Evolutionary conservation across 1,139 yeast species (phyloP), one percentile per base, ranked within the genome.

Genomic region (Scheffersomyces insectosa): DNA sequence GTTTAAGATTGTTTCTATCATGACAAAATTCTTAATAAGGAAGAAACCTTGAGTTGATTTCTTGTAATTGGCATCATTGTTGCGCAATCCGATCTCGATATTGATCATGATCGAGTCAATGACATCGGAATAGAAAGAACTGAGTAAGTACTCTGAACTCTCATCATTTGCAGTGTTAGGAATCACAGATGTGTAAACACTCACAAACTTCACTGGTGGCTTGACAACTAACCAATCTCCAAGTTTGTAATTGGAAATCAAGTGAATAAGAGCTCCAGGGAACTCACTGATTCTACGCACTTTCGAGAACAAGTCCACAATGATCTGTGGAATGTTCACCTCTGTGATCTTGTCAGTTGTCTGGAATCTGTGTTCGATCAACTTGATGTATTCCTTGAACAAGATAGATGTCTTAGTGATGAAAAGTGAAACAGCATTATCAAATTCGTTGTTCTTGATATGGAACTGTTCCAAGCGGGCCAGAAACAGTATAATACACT

Each of bases 1-100:
- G 51, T 83, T 80, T 20, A 87, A 72, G 44, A 86, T 79, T 44
- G 87, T 87, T 58, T 90, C 96, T 28, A 88, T 77, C 51, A 89
- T 72, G 31, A 86, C 79, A 44, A 87, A 68, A 57, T 90, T 89
- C 46, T 85, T 83, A 23, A 90, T 71, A 39, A 90, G 65, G 56
- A 85, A 81, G 52, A 82, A 80, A 2, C 98, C 98, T 50, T 80
- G 72, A 8, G 76, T 73, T 35, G 78, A 72, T 48, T 81, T 82
- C 50, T 71, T 68, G 45, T 73, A 48, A n/a, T 56, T 55, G 10
- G 49, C 49, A 33, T 57, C 61, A 67, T 51, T 16, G 65, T 49
- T 49, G 70, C 77, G 47, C 76, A 88, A 59, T 67, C 81, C 54
- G 64, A 73, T 62, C 76, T 91, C 65, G 74, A 73, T 56, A 43